Conservation (phyloP, 768 basidiomycete genomes). For the Dioszegia crocea region DNA sequence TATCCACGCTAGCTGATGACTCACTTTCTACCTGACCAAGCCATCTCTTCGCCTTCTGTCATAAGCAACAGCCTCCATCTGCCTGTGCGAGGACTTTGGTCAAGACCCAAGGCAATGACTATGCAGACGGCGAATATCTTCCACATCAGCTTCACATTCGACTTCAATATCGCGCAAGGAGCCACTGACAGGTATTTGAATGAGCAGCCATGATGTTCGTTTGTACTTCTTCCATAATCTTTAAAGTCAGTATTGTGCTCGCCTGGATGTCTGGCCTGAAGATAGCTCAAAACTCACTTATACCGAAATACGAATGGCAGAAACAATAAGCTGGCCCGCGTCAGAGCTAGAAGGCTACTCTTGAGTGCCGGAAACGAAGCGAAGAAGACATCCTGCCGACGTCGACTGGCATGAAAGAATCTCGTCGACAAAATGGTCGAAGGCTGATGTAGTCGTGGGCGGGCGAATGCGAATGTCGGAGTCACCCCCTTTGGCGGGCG, state of each 20-base stretch:
- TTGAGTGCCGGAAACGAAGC: slow-evolving; percentile 53
- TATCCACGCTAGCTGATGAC: background rate
- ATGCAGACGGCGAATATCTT: slow-evolving; percentile 52
- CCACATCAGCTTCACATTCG: background rate
- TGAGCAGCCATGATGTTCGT: slow-evolving; percentile 46
- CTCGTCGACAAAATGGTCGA: background rate
- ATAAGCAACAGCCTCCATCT: slow-evolving; percentile 54
- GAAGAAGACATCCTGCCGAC: slow-evolving; percentile 52
- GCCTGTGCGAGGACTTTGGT: slow-evolving; percentile 51
- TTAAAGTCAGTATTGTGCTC: slow-evolving; percentile 10
- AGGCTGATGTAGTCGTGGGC: background rate
- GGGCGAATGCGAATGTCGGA: too few relatives aligned
- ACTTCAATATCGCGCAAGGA: background rate
- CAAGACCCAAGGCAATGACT: slow-evolving; percentile 52
- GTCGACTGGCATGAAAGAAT: slow-evolving; percentile 46
- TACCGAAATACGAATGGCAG: slow-evolving; percentile 42
- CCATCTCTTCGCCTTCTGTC: slow-evolving; percentile 53
- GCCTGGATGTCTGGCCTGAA: background rate
- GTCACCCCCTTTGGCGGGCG: too few relatives aligned
- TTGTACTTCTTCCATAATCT: slow-evolving; percentile 52
- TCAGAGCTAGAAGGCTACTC: slow-evolving; percentile 49
- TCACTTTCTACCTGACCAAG: slow-evolving; percentile 52
- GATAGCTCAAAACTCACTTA: slow-evolving; percentile 20
- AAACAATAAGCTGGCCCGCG: slow-evolving; percentile 48
- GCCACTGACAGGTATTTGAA: slow-evolving; percentile 51